Base-by-base conservation (phyloP, 495 filamentous ascomycete genomes). In the Xylaria telfairii region DNA sequence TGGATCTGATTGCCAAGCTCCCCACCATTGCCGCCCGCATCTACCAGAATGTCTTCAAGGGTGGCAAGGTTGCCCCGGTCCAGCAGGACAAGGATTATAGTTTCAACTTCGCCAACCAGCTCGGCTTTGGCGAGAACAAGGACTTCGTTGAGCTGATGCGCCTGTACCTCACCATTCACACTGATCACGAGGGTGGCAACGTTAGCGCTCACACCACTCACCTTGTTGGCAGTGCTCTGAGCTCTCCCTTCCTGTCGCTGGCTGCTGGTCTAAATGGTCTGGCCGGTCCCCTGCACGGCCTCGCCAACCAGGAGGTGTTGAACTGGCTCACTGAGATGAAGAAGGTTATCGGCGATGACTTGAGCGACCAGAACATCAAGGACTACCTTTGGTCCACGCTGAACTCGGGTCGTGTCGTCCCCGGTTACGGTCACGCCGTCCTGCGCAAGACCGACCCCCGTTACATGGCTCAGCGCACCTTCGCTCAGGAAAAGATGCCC, bases 321-420 rank as follows among this genome's bases (percentile, higher is more conserved):
- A 94, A 94, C 87, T 99, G 96, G 96, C 92, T 99, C 77, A 93
- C 92, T 73, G 91, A 97, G 90, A 98, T 99, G 96, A 98, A 99
- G 93, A 92, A 92, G 83, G 82, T 87, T 72, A 86, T 99, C 77
- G 96, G 96, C 76, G 94, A 93, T 82, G 96, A 98, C 81, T 89
- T 98, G 72, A 94, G 92, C 82, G 96, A 98, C 85, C 84, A 95
- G 87, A 90, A 91, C 80, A 97, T 99, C 87, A 98, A 90, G 78
- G 90, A 97, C 81, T 99, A 99, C 87, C 91, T 99, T 71, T 99
- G 96, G 96, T 90, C 91, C 61, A 98, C 96, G 73, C 90, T 99
- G 78, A 98, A 98, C 85, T 81, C 88, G 75, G 96, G 96, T 79
- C 93, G 92, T 80, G 96, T 99, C 79, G 95, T 99, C 70, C 96